These are phyloP conservation scores for Mariannaea elegans DNA, from an alignment of 2,329 filamentous ascomycete genomes.

Conservation along the genomic window DNA sequence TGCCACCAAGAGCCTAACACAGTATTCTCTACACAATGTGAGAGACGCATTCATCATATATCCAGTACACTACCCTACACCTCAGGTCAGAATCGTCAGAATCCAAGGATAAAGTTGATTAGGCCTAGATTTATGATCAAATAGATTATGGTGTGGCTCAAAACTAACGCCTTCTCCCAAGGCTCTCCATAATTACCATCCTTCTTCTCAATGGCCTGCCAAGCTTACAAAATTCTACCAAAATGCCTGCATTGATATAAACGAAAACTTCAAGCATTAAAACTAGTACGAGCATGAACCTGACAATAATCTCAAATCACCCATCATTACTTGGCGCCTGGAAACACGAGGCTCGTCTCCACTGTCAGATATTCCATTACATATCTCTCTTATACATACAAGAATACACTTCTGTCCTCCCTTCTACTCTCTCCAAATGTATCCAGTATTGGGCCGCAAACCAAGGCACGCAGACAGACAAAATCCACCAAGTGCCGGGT, in stretches of 20 bases:
- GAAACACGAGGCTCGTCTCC: neutral
- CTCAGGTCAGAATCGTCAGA: neutral
- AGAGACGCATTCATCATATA: neutral
- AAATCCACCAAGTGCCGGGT: slow-evolving; percentile 43
- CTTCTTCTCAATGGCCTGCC: no score
- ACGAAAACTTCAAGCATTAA: no score
- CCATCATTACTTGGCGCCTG: neutral
- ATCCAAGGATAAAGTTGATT: no score
- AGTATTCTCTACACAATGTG: no score
- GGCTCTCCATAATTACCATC: no score
- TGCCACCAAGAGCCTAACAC: neutral
- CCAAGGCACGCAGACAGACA: slow-evolving; percentile 11
- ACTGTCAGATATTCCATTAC: slow-evolving; percentile 5
- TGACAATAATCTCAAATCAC: neutral
- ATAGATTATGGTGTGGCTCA: no score
- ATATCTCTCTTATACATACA: slow-evolving; percentile 20
- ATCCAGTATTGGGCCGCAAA: slow-evolving; percentile 16
- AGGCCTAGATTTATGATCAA: no score
- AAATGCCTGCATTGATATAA: no score
- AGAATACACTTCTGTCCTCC: neutral
- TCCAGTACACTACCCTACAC: neutral
- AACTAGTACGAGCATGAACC: no score
- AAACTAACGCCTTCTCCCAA: no score
- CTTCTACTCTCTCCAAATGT: slow-evolving; percentile 1
- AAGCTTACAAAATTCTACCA: no score